A percentile compares a stretch with the other conserved stretches of the same genome.
These are phyloP conservation scores for Scheffersomyces insectosa DNA, from an alignment of 1,139 yeast species.

Conservation along the genomic window DNA sequence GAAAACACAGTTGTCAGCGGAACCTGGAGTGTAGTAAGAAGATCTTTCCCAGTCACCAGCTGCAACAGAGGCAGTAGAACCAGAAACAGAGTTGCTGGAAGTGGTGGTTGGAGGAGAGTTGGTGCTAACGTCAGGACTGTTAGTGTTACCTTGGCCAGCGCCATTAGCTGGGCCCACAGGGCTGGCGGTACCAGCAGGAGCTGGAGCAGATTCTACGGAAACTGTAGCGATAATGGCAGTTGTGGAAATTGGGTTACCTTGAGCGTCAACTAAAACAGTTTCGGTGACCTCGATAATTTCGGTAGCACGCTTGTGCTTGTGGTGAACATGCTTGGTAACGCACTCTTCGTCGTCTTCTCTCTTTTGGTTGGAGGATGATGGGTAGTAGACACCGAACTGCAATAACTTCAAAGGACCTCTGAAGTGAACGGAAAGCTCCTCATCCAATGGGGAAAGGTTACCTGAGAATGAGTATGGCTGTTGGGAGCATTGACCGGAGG, in stretches of 20 bases:
- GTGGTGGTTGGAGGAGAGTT: constrained; percentile 13
- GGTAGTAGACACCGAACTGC: constrained; percentile 66
- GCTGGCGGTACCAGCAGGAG: constrained; percentile 23
- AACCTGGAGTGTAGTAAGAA: constrained; percentile 28
- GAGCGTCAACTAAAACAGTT: constrained; percentile 64
- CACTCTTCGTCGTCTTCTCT: constrained; percentile 39
- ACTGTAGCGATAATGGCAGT: constrained; percentile 9
- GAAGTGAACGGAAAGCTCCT: constrained; percentile 74
- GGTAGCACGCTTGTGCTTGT: constrained; percentile 62
- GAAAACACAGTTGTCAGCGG: constrained; percentile 23
- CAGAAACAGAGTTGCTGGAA: constrained; percentile 9
- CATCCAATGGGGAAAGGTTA: constrained; percentile 64
- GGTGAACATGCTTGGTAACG: constrained; percentile 51
- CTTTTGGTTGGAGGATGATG: constrained; percentile 36
- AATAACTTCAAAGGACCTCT: constrained; percentile 71
- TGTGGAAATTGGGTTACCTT: constrained; percentile 50
- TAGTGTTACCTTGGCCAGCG: constrained; percentile 11
- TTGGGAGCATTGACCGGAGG: constrained; percentile 55
- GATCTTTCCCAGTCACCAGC: constrained; percentile 25
- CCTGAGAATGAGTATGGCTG: constrained; percentile 55
- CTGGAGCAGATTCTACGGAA: constrained; percentile 9
- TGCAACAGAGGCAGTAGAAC: constrained; percentile 10
- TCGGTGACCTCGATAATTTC: constrained; percentile 70
- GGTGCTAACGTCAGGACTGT: constrained; percentile 12
- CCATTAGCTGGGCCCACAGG: constrained; percentile 12